Evolutionary conservation across 2,329 filamentous ascomycete genomes (phyloP).

Genomic region (Grosmannia serpens): DNA sequence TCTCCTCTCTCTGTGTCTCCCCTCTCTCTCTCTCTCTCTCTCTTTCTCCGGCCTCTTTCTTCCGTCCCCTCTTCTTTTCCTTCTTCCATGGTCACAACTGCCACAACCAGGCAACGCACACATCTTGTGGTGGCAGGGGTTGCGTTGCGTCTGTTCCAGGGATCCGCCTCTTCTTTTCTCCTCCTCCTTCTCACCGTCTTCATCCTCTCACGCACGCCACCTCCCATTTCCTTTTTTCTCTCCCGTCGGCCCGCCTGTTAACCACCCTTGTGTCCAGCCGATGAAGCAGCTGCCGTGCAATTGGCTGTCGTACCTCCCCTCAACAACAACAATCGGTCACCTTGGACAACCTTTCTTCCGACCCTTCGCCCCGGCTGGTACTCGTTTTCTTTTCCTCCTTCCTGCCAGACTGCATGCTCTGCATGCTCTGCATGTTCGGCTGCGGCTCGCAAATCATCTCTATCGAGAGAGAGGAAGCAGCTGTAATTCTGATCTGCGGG

Average conservation of each 20-base stretch:
- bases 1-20: background rate
- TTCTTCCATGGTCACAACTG: background rate
- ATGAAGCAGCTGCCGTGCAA: background rate
- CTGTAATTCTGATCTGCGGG: background rate
- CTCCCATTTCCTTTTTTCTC: background rate
- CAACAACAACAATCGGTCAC: background rate
- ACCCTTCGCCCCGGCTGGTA: background rate
- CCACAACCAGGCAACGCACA: background rate
- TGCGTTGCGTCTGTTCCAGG: background rate
- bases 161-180: background rate
- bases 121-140: background rate
- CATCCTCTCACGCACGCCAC: background rate
- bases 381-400: no score
- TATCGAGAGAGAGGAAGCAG: background rate
- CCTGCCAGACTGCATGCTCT: background rate
- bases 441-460: background rate
- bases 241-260: background rate
- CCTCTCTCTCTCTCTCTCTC: background rate
- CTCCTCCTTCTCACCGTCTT: background rate
- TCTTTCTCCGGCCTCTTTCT: background rate
- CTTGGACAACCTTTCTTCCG: background rate
- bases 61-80: background rate
- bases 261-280: background rate
- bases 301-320: background rate
- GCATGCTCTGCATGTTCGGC: background rate